Evolutionary conservation across 306 rosid genomes (phyloP).

Genomic region (Abrus pulchellus): DNA sequence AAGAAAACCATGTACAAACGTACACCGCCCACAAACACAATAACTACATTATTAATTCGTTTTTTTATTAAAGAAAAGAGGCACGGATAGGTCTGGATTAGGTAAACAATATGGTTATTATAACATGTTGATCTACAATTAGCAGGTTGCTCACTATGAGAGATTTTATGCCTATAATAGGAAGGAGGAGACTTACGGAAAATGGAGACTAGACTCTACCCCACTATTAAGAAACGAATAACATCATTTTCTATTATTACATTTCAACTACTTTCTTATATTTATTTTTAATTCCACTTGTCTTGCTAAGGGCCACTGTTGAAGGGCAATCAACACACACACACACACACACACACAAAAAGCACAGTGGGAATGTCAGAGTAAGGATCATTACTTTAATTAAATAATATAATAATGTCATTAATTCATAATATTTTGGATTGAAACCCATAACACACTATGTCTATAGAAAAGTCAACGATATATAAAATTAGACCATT

Average conservation of each 20-base stretch:
- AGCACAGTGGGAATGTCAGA: not conserved
- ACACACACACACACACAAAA: no score
- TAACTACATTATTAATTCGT: not conserved
- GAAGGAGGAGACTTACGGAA: conserved; percentile 15
- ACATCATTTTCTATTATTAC: conserved; percentile 22
- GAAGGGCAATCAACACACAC: not conserved
- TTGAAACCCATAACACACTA: not conserved
- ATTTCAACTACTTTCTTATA: not conserved
- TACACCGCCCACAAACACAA: not conserved
- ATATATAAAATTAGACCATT: conserved; percentile 1
- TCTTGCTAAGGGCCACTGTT: conserved; percentile 23
- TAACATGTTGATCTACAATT: conserved; percentile 14
- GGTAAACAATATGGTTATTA: not conserved
- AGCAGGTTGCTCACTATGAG: conserved; percentile 32
- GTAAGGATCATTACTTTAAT: conserved; percentile 22
- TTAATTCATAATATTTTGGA: not conserved
- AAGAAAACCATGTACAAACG: not conserved
- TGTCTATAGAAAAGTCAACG: not conserved
- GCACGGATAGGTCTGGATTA: conserved; percentile 30
- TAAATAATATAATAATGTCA: not conserved
- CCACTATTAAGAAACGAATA: conserved; percentile 14
- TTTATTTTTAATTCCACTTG: not conserved
- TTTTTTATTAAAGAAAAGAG: not conserved
- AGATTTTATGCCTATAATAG: not conserved
- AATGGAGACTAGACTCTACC: not conserved